These are phyloP conservation scores for Fraxinus nigra DNA, from an alignment of 305 asterid genomes.

Conservation along the genomic window DNA sequence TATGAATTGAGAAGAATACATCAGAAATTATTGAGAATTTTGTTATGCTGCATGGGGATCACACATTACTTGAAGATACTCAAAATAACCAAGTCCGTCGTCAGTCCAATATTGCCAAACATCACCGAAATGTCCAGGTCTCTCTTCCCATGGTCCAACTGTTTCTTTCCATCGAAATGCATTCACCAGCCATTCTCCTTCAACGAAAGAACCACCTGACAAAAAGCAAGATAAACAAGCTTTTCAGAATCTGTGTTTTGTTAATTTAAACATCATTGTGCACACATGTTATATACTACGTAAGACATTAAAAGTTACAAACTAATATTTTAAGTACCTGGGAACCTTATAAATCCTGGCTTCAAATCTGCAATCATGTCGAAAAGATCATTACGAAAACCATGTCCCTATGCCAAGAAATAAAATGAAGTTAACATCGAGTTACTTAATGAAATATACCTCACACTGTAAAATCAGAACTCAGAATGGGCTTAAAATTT, in stretches of 20 bases:
- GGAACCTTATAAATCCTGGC: constrained; percentile 90
- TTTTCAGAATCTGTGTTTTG: neutral
- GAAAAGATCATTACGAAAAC: constrained; percentile 83
- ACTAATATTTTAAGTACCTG: constrained; percentile 46
- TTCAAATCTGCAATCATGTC: constrained; percentile 73
- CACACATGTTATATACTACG: neutral
- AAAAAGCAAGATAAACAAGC: neutral
- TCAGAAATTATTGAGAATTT: neutral
- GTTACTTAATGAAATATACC: neutral
- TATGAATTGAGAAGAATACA: constrained; percentile 11
- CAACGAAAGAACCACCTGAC: constrained; percentile 84
- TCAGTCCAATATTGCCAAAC: constrained; percentile 94
- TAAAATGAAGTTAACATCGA: neutral
- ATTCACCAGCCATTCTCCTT: constrained; percentile 68
- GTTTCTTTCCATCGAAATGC: constrained; percentile 91
- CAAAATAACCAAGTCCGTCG: constrained; percentile 85
- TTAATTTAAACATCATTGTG: neutral
- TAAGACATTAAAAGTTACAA: neutral
- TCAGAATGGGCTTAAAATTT: neutral
- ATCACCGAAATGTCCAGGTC: constrained; percentile 87
- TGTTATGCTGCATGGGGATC: neutral
- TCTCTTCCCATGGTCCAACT: constrained; percentile 78
- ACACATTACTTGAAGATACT: constrained; percentile 66
- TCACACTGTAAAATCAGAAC: neutral
- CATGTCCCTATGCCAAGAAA: constrained; percentile 70